Evolutionary conservation across 345 rosid species (phyloP).

Genomic region (Anastatica hierochuntica): DNA sequence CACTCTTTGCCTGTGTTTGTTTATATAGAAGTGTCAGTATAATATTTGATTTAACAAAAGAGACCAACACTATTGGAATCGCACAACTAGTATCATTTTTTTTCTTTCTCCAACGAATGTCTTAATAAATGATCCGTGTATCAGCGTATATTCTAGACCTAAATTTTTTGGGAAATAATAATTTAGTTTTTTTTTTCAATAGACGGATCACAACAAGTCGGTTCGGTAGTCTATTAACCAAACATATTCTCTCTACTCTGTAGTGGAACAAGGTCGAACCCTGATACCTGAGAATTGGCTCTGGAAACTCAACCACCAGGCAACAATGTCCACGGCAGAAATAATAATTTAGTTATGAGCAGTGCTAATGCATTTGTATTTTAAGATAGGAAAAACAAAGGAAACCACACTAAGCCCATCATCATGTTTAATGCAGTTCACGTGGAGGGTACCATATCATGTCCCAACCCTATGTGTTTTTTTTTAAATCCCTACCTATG

Average conservation of each 20-base stretch:
- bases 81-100: not conserved
- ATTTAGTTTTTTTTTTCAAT: too few species aligned
- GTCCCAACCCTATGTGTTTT: conserved; percentile 7
- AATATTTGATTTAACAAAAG: too few species aligned
- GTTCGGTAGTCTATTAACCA: too few species aligned
- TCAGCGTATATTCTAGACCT: not conserved
- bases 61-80: conserved; percentile 18
- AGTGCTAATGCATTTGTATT: conserved; percentile 10
- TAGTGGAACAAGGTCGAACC: too few species aligned
- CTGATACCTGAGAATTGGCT: too few species aligned
- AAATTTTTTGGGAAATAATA: not conserved
- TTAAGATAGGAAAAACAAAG: not conserved
- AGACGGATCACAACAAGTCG: too few species aligned
- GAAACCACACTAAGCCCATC: not conserved
- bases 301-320: too few species aligned
- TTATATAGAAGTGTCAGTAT: too few species aligned
- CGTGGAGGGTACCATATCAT: conserved; percentile 11
- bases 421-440: conserved; percentile 6
- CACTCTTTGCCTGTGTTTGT: conserved; percentile 45
- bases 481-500: too few species aligned
- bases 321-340: too few species aligned
- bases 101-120: not conserved
- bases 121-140: not conserved
- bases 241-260: not conserved
- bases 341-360: too few species aligned